Evolutionary conservation across 2,329 filamentous ascomycete species (phyloP).

Genomic region (Sporothrix brasiliensis): DNA sequence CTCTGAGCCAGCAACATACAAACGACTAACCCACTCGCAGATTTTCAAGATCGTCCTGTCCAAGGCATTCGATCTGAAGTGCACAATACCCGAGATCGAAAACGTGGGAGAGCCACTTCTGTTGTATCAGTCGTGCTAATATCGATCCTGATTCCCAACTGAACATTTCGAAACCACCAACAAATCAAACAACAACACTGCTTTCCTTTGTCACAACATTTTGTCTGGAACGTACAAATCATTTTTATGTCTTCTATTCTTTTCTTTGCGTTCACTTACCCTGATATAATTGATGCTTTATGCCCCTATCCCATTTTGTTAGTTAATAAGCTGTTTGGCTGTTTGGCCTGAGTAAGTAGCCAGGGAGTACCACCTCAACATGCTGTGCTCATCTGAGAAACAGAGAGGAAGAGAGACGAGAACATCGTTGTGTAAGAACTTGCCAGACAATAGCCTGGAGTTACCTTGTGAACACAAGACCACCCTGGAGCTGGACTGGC

Average conservation of each 20-base stretch:
- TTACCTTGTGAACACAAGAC: no score
- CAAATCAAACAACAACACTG: not conserved
- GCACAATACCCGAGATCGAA: conserved; percentile 98
- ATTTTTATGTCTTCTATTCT: not conserved
- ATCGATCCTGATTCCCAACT: not conserved
- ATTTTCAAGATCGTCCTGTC: conserved; percentile 99
- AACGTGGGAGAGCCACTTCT: conserved; percentile 95
- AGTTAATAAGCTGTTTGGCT: not conserved
- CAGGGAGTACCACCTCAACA: not conserved
- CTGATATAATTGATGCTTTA: conserved; percentile 29
- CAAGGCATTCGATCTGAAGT: conserved; percentile 98
- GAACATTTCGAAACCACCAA: not conserved
- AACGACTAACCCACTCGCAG: conserved; percentile 50
- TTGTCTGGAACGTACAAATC: conserved; percentile 23
- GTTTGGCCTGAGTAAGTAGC: not conserved
- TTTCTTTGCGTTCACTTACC: conserved; percentile 10
- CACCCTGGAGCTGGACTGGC: not conserved
- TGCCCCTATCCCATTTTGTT: conserved; percentile 16
- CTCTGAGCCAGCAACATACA: not conserved
- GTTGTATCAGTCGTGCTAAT: conserved; percentile 72
- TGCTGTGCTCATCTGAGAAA: not conserved
- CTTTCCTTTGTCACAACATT: conserved; percentile 23
- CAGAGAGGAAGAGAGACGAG: not conserved
- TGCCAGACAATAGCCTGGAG: no score
- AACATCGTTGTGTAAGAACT: no score